A percentile compares a stretch with the other conserved stretches of the same genome.
phyloP scores from a whole-genome alignment of 163 green algal species.

The Scenedesmus sp. region DNA sequence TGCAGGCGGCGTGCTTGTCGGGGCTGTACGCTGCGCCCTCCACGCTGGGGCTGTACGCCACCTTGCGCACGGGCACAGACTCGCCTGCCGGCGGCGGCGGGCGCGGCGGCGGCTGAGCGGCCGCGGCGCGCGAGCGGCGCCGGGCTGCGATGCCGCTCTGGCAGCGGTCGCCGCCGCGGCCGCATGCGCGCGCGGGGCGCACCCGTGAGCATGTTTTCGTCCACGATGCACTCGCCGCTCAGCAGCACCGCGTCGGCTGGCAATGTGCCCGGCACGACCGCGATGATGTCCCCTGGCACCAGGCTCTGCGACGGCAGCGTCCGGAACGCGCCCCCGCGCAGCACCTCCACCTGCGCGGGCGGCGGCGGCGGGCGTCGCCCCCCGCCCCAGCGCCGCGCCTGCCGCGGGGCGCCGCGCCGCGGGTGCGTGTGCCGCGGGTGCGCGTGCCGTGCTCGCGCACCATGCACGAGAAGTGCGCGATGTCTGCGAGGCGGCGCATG shows the following conservation, averaged over 20 bases:
- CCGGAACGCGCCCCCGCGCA: conserved; percentile 43
- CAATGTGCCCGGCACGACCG: conserved; percentile 58
- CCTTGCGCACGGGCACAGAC: conserved; percentile 63
- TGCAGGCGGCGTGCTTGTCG: conserved; percentile 65
- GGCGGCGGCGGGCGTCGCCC: too few relatives aligned
- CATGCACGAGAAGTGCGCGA: conserved; percentile 63
- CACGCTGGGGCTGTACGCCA: conserved; percentile 60
- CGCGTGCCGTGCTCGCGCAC: too few relatives aligned
- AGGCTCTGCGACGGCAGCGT: conserved; percentile 54
- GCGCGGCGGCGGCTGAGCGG: too few relatives aligned
- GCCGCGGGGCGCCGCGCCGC: too few relatives aligned
- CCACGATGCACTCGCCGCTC: conserved; percentile 69
- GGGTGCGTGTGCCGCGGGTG: too few relatives aligned
- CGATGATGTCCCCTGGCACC: conserved; percentile 72
- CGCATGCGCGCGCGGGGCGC: neutral
- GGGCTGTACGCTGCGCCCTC: conserved; percentile 67
- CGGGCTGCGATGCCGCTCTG: neutral
- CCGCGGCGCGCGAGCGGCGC: too few relatives aligned
- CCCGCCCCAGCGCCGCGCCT: neutral
- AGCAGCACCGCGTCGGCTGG: conserved; percentile 70
- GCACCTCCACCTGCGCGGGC: conserved; percentile 64
- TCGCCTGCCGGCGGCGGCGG: conserved; percentile 53
- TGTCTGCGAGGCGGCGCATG: conserved; percentile 65
- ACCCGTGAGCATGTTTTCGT: conserved; percentile 81
- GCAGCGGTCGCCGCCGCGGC: neutral